A percentile compares a stretch with the other conserved stretches of the same genome.
Conservation (phyloP, 306 rosid species). For the Boehmeria nivea region DNA sequence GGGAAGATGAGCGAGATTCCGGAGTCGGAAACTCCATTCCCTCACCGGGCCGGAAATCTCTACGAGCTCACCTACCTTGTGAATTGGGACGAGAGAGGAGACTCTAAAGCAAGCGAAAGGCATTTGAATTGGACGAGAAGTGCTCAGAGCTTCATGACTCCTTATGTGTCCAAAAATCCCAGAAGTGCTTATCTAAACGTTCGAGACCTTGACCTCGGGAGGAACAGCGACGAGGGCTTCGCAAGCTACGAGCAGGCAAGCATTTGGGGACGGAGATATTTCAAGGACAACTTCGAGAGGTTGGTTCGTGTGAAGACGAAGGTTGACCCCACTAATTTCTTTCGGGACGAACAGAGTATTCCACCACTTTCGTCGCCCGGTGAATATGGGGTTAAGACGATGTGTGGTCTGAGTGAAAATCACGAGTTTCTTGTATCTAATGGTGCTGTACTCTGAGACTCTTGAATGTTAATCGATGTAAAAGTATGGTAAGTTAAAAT, state of each 20-base stretch:
- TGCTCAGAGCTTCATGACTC: constrained; percentile 50
- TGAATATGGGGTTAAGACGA: too few relatives aligned
- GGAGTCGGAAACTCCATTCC: constrained; percentile 32
- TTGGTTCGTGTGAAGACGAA: constrained; percentile 17
- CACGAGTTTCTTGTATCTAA: too few relatives aligned
- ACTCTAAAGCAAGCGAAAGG: constrained; percentile 21
- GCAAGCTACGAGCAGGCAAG: constrained; percentile 38
- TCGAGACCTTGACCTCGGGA: constrained; percentile 67
- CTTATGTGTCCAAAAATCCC: constrained; percentile 54
- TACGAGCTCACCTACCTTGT: constrained; percentile 45
- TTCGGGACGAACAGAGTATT: constrained; percentile 28
- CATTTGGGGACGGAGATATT: constrained; percentile 30
- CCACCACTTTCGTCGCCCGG: background rate
- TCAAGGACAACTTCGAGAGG: constrained; percentile 14
- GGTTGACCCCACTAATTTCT: constrained; percentile 27
- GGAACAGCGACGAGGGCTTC: constrained; percentile 29
- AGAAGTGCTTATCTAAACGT: constrained; percentile 68
- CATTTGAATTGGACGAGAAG: constrained; percentile 54
- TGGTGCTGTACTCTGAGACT: too few relatives aligned
- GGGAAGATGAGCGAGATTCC: constrained; percentile 24
- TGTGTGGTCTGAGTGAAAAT: too few relatives aligned
- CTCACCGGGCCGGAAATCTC: constrained; percentile 58
- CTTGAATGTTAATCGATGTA: too few relatives aligned
- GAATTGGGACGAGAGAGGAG: constrained; percentile 35
- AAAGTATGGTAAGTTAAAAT: too few relatives aligned